Evolutionary conservation across 2,329 filamentous ascomycete genomes (phyloP).

Genomic region (Nemania sp.): DNA sequence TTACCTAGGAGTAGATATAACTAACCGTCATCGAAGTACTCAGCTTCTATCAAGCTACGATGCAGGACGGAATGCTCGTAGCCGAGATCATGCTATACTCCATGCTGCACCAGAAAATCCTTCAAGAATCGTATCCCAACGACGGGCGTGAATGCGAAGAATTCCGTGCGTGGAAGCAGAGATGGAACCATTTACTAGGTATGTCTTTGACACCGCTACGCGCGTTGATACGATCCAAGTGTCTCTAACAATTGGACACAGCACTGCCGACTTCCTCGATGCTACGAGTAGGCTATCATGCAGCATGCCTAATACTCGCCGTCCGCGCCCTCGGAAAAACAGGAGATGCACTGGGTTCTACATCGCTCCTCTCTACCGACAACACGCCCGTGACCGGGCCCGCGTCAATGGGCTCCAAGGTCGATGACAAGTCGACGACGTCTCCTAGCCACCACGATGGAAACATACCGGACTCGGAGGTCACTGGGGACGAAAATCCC

Average conservation of each 20-base stretch:
- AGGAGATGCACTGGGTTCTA: constrained; percentile 36
- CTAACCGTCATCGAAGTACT: constrained; percentile 33
- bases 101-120: constrained; percentile 42
- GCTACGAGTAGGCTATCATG: constrained; percentile 41
- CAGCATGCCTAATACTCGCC: constrained; percentile 41
- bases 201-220: constrained; percentile 9
- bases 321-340: constrained; percentile 38
- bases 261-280: constrained; percentile 41
- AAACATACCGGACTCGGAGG: not conserved
- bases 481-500: not conserved
- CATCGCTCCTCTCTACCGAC: constrained; percentile 35
- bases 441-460: not conserved
- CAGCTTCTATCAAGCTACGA: constrained; percentile 46
- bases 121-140: constrained; percentile 37
- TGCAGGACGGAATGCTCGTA: constrained; percentile 46
- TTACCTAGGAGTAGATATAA: not conserved
- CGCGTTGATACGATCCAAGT: not conserved
- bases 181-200: constrained; percentile 42
- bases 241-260: constrained; percentile 14
- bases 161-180: constrained; percentile 41
- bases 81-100: constrained; percentile 46
- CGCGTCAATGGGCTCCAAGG: constrained; percentile 5
- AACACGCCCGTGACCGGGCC: constrained; percentile 1
- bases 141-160: constrained; percentile 40
- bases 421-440: constrained; percentile 2